phyloP scores from a whole-genome alignment of 2,329 filamentous ascomycete species.

The Shiraia bambusicola region DNA sequence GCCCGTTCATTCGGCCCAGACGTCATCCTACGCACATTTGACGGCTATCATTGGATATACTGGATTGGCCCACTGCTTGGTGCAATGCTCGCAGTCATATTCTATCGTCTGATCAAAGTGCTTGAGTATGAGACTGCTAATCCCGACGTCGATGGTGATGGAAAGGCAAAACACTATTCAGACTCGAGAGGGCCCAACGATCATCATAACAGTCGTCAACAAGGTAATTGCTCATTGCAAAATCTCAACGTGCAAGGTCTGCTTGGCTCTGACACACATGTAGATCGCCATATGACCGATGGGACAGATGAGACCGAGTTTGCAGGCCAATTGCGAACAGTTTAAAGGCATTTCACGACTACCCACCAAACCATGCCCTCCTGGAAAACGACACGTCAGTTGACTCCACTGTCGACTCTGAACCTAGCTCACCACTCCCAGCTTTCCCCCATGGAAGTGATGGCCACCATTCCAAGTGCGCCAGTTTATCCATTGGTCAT shows the following conservation, averaged over 20 bases:
- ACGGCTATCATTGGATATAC: slow-evolving; percentile 54
- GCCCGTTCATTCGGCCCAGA: slow-evolving; percentile 53
- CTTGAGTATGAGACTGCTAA: slow-evolving; percentile 56
- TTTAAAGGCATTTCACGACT: slow-evolving; percentile 5
- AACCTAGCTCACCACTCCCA: slow-evolving; percentile 18
- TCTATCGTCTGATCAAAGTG: slow-evolving; percentile 53
- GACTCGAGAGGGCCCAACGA: slow-evolving; percentile 1
- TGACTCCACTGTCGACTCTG: slow-evolving; percentile 3
- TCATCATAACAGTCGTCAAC: slow-evolving; percentile 4
- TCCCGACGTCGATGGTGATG: slow-evolving; percentile 51
- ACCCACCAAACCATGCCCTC: slow-evolving; percentile 5
- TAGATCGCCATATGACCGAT: slow-evolving; percentile 28
- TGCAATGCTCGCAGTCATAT: slow-evolving; percentile 48
- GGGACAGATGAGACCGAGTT: slow-evolving; percentile 33
- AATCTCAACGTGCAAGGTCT: background rate
- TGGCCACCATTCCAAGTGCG: slow-evolving; percentile 25
- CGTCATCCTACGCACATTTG: slow-evolving; percentile 47
- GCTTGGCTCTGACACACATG: slow-evolving; percentile 13
- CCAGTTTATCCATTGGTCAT: slow-evolving; percentile 17
- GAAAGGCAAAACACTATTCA: slow-evolving; percentile 34
- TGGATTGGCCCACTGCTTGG: slow-evolving; percentile 53
- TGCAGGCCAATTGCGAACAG: slow-evolving; percentile 12
- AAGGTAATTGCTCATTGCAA: slow-evolving; percentile 12
- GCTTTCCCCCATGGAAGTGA: slow-evolving; percentile 27
- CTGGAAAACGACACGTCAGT: slow-evolving; percentile 1